Evolutionary conservation across 2,329 filamentous ascomycete genomes (phyloP), one percentile per base, ranked within the genome.

Genomic region (Fusarium agapanthi): DNA sequence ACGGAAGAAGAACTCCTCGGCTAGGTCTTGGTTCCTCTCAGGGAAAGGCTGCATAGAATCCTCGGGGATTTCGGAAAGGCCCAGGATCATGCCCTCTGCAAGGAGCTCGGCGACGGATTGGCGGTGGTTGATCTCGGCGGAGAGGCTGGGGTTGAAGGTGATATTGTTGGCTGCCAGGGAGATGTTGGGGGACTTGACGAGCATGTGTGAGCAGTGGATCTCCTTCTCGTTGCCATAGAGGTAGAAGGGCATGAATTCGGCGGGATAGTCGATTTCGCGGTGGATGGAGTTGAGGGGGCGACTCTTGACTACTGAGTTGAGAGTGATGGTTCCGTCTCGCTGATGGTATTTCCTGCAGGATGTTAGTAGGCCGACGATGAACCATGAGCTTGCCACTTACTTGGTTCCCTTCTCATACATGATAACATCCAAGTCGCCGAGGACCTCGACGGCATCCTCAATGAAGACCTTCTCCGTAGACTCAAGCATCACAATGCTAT

Each of bases 121-220:
- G 45, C 75, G 35, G 15, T 38, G 30, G 22, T 26, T 40, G 22
- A 61, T 61, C 15, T 45, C 35, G 0, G 63, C 12, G 3, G 61
- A 18, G 28, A 81, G 45, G 38, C 44, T 34, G 1, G 59, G 53
- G 1, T 51, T 9, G 22, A 74, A 76, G 3, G 47, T 62, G 26
- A 76, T 50, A 10, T 73, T 67, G 24, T 72, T 76, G 26, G 80
- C 80, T 0, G 78, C 80, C 2, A 83, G 76, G 7, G 79, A 76
- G 15, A 80, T 82, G 71, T 85, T 86, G n/a, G 84, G 84, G 0
- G 82, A 77, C 5, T 78, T 75, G n/a, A 81, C 77, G 28, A 86
- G 81, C 45, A 84, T 78, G 65, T 86, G 84, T n/a, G 83, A 80
- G 40, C 86, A 84, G 61, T 85, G 80, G 3, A 72, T 59, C 44